Conservation (phyloP, 257 asterid genomes). For the Primulina eburnea region DNA sequence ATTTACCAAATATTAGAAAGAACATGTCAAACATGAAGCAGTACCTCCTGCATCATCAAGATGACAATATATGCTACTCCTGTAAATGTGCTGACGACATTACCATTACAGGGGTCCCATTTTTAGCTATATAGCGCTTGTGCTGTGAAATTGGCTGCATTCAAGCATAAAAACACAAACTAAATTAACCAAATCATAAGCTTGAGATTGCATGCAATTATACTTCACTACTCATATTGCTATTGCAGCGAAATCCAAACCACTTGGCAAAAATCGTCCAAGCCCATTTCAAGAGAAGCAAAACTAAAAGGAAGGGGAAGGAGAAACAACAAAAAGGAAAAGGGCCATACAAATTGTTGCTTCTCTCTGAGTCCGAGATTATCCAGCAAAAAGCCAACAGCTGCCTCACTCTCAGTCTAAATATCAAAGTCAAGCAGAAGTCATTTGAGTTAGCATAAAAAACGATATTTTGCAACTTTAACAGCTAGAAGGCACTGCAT, state of each 20-base stretch:
- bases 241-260: neutral
- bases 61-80: conserved; percentile 6
- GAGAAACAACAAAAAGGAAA: conserved; percentile 18
- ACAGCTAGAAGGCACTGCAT: conserved; percentile 10
- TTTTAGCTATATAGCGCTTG: conserved; percentile 78
- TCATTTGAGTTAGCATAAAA: conserved; percentile 14
- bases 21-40: conserved; percentile 17
- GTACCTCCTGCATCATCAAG: conserved; percentile 14
- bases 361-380: conserved; percentile 70
- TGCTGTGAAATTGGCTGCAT: conserved; percentile 87
- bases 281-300: neutral
- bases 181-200: conserved; percentile 3
- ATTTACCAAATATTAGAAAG: conserved; percentile 21
- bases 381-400: conserved; percentile 78
- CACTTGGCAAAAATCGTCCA: conserved; percentile 16
- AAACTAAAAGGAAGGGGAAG: neutral
- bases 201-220: neutral
- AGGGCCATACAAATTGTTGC: conserved; percentile 65
- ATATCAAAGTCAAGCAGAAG: conserved; percentile 13
- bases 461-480: neutral
- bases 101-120: conserved; percentile 76
- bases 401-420: conserved; percentile 82
- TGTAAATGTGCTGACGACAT: conserved; percentile 25
- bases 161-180: conserved; percentile 11
- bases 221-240: conserved; percentile 13